These are phyloP conservation scores for Taiozyma sp. DNA, from an alignment of 1,139 yeast genomes.

Conservation along the genomic window DNA sequence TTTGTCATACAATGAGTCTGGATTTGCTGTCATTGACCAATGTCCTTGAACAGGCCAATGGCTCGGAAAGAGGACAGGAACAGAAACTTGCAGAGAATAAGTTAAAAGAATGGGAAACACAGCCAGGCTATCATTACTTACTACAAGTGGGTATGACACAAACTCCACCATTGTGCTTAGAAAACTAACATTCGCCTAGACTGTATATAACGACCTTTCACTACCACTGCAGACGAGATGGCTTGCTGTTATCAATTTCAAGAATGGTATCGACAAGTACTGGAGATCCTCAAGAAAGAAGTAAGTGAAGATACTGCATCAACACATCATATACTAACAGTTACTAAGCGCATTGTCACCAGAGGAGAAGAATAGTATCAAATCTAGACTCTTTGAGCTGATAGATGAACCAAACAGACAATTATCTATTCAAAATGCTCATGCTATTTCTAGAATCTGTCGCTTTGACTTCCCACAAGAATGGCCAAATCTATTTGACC, in stretches of 20 bases:
- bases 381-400: conserved; percentile 51
- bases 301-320: conserved; percentile 4
- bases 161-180: background rate
- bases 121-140: conserved; percentile 53
- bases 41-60: conserved; percentile 48
- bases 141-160: conserved; percentile 38
- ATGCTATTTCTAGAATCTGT: conserved; percentile 71
- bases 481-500: conserved; percentile 80
- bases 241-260: conserved; percentile 84
- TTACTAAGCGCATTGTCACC: conserved; percentile 42
- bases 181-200: conserved; percentile 14
- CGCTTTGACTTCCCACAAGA: conserved; percentile 82
- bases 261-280: conserved; percentile 78
- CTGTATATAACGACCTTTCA: conserved; percentile 55
- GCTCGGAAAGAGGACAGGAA: conserved; percentile 38
- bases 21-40: conserved; percentile 21
- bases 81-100: conserved; percentile 67
- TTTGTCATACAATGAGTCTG: conserved; percentile 9
- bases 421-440: conserved; percentile 77
- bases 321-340: conserved; percentile 8
- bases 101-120: conserved; percentile 61
- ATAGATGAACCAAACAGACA: conserved; percentile 71
- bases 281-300: conserved; percentile 68
- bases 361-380: conserved; percentile 68
- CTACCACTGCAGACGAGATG: conserved; percentile 67